phyloP scores from a whole-genome alignment of 2,329 filamentous ascomycete species.

The Pyricularia pennisetigena region DNA sequence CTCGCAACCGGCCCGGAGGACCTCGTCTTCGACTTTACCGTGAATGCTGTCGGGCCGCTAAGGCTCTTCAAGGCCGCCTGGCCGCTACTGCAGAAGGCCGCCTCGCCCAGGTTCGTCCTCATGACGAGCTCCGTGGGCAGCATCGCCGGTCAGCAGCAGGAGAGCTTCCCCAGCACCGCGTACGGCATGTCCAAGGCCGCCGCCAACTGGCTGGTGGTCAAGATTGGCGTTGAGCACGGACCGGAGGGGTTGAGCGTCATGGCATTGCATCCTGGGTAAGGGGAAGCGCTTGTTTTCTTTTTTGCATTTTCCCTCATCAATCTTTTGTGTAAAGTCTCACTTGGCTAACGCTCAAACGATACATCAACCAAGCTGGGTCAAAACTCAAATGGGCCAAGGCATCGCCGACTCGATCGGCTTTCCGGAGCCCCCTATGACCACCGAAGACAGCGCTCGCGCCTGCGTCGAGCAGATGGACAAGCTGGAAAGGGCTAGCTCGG shows the following conservation, averaged over 20 bases:
- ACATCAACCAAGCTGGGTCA: conserved; percentile 13
- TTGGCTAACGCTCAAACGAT: neutral
- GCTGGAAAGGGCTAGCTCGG: conserved; percentile 8
- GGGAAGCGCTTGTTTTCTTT: conserved; percentile 1
- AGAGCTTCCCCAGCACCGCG: conserved; percentile 13
- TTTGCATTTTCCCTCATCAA: too few relatives aligned
- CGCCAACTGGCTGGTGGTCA: conserved; percentile 16
- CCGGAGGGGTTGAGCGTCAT: conserved; percentile 14
- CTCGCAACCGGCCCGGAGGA: conserved; percentile 11
- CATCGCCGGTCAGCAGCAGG: conserved; percentile 11
- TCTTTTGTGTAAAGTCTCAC: neutral
- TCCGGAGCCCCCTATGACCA: conserved; percentile 12
- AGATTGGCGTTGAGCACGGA: conserved; percentile 13
- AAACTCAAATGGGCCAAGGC: conserved; percentile 16
- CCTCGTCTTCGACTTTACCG: conserved; percentile 11
- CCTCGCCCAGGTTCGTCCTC: conserved; percentile 13
- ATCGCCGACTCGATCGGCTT: conserved; percentile 16
- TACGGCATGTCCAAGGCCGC: conserved; percentile 21
- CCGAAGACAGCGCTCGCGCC: conserved; percentile 13
- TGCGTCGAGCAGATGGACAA: conserved; percentile 13
- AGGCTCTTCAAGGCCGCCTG: conserved; percentile 15
- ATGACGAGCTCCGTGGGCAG: conserved; percentile 16
- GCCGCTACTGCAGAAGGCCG: conserved; percentile 10
- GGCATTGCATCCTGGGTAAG: conserved; percentile 19
- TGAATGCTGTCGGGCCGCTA: conserved; percentile 15